Evolutionary conservation across 2,329 filamentous ascomycete species (phyloP).

Genomic region (Apiospora rasikravindrae): DNA sequence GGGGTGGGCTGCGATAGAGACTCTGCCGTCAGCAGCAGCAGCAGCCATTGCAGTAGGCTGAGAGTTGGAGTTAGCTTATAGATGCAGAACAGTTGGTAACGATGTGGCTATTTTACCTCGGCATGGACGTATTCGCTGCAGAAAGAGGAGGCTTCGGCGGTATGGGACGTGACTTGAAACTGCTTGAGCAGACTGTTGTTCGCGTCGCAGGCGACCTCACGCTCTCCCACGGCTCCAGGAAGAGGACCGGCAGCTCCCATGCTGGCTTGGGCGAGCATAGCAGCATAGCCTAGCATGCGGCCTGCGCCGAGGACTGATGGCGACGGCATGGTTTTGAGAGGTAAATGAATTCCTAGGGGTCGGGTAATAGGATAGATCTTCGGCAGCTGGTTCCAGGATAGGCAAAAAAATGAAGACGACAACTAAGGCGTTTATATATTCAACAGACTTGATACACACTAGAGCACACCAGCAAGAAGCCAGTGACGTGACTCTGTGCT

Average conservation of each 20-base stretch:
- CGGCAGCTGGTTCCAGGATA: background rate
- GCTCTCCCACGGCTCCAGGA: background rate
- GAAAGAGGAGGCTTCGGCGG: slow-evolving; percentile 9
- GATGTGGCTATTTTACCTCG: background rate
- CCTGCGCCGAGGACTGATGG: background rate
- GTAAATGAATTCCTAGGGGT: background rate
- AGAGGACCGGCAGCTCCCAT: background rate
- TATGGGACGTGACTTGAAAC: background rate
- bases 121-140: slow-evolving; percentile 9
- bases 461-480: background rate
- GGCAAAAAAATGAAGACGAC: background rate
- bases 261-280: background rate
- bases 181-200: slow-evolving; percentile 3
- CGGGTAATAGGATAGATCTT: background rate
- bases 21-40: slow-evolving; percentile 27
- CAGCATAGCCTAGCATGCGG: slow-evolving; percentile 1
- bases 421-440: slow-evolving; percentile 5
- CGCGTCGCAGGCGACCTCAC: background rate
- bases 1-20: slow-evolving; percentile 37
- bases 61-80: background rate
- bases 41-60: slow-evolving; percentile 4
- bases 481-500: background rate
- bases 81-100: background rate
- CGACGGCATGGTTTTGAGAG: background rate
- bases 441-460: background rate